Evolutionary conservation across 2,329 filamentous ascomycete species (phyloP), one percentile per base, ranked within the genome.

Genomic region (Shiraia bambusicola): DNA sequence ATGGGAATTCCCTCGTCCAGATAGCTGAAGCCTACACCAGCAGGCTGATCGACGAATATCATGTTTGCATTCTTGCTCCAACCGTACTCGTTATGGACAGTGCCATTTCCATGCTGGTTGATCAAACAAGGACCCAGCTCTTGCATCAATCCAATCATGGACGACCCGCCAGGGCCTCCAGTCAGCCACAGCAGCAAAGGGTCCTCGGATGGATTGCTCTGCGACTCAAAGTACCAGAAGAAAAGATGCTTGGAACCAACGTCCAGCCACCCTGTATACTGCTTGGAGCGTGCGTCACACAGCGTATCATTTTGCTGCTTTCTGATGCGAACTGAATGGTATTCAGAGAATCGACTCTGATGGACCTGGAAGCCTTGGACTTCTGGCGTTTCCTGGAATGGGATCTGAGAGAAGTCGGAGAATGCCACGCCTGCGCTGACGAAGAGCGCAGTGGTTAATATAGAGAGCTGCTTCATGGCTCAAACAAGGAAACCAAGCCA

Each of bases 151-250:
- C 67, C 67, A 30, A 69, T 56, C 59, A 69, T 63, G 7, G 61
- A 62, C 3, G 61, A 66, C 4, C 56, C 64, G 13, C 67, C 67
- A 9, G 67, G 67, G 4, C 67, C 67, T 27, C 70, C 70, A 5
- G 66, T 74, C 28, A 73, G 61, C 70, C 71, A 73, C 37, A 73
- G 56, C 14, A 67, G 58, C 4, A 69, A 43, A 3, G 68, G 68
- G 32, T 68, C 66, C 26, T 64, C 54, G 3, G 68, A 58, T 3
- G 69, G 66, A 16, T 58, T 58, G 40, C 57, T 52, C 30, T 70
- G 64, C 7, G 65, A 67, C 47, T 72, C 70, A 39, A 72, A 72
- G 55, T 71, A 73, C 70, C 70, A 72, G 56, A 72, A 73, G 56
- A 72, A 73, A 38, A 76, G 61, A 46, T 76, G 72, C 36, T 73